Percentiles rank a stretch among this genome's conserved stretches.
Evolutionary conservation across 2,329 filamentous ascomycete species (phyloP).

Genomic region (Cordyceps cateniannulata): DNA sequence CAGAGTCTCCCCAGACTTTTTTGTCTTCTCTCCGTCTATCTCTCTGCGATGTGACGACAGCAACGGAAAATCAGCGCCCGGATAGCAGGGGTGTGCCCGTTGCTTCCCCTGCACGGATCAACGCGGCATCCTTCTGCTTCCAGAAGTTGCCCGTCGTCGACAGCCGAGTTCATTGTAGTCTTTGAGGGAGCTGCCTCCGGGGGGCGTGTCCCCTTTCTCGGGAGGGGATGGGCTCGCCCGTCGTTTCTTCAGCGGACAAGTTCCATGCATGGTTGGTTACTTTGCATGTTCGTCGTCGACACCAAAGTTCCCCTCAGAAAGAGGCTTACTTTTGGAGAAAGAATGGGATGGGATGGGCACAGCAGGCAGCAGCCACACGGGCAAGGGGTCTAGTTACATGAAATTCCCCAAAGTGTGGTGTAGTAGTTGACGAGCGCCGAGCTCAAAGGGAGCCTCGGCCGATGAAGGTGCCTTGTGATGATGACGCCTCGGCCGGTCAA

Average conservation of each 20-base stretch:
- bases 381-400: background rate
- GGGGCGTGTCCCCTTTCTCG: background rate
- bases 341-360: background rate
- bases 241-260: background rate
- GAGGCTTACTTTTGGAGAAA: background rate
- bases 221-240: no score
- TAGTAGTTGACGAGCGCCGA: background rate
- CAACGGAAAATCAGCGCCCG: background rate
- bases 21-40: background rate
- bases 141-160: background rate
- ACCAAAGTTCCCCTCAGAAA: background rate
- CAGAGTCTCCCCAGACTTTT: background rate
- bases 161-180: background rate
- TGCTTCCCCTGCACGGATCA: background rate
- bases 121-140: background rate
- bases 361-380: background rate
- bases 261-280: background rate
- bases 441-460: background rate
- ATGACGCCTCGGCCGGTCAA: background rate
- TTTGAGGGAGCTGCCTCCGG: background rate
- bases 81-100: background rate
- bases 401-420: background rate
- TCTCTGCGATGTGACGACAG: no score
- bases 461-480: background rate
- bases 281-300: background rate